phyloP scores from a whole-genome alignment of 352 stramenopile genomes.

The Globisporangium echinulatum region DNA sequence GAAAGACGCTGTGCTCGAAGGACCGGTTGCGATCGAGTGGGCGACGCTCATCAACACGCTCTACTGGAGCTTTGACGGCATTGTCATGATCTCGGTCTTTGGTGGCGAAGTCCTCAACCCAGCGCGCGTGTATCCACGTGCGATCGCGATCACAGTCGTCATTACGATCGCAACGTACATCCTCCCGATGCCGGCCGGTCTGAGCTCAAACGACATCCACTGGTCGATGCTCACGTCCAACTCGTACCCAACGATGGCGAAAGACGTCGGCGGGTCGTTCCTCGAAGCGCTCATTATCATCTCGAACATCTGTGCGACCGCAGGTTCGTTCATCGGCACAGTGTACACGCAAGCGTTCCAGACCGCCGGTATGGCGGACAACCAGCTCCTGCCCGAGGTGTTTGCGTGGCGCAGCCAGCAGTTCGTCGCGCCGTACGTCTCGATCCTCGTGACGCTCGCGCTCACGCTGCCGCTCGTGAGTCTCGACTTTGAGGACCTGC shows the following conservation, averaged over 20 bases:
- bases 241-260: conserved; percentile 62
- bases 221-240: conserved; percentile 68
- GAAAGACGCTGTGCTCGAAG: conserved; percentile 17
- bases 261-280: conserved; percentile 63
- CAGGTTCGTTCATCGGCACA: conserved; percentile 83
- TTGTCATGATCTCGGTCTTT: conserved; percentile 88
- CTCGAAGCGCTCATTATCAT: conserved; percentile 73
- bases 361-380: conserved; percentile 64
- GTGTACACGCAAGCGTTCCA: conserved; percentile 82
- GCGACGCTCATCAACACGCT: conserved; percentile 88
- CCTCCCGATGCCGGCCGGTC: conserved; percentile 22
- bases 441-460: conserved; percentile 28
- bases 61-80: conserved; percentile 95
- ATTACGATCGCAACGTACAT: conserved; percentile 84
- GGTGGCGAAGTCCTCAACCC: conserved; percentile 88
- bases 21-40: conserved; percentile 62
- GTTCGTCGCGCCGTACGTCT: conserved; percentile 31
- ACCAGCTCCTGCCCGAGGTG: conserved; percentile 24
- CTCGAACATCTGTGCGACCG: conserved; percentile 63
- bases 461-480: conserved; percentile 35
- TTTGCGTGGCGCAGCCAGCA: conserved; percentile 47
- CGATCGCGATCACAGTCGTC: conserved; percentile 50
- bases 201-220: conserved; percentile 19
- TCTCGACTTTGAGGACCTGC: conserved; percentile 61
- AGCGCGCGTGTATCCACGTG: conserved; percentile 69